Evolutionary conservation across 148 eudicot genomes (phyloP).

Genomic region (Diospyros lotus): DNA sequence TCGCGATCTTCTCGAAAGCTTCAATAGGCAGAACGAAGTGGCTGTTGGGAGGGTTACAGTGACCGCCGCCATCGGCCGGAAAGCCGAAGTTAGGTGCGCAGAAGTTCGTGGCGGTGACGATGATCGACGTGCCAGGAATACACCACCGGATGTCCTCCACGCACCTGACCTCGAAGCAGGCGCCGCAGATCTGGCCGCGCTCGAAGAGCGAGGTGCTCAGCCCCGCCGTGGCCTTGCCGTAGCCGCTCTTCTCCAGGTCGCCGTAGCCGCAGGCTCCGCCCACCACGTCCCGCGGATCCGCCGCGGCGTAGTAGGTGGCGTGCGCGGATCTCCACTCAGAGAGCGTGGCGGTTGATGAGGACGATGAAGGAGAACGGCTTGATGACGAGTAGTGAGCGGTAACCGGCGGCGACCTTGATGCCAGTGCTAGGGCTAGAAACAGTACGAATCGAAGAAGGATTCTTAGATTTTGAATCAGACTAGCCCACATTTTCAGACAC

Average conservation of each 20-base stretch:
- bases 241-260: constrained; percentile 55
- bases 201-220: constrained; percentile 58
- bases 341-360: constrained; percentile 18
- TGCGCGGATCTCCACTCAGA: constrained; percentile 67
- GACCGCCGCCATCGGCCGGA: constrained; percentile 61
- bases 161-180: constrained; percentile 77
- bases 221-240: constrained; percentile 83
- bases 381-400: constrained; percentile 22
- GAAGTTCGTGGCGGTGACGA: constrained; percentile 80
- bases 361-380: constrained; percentile 14
- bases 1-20: constrained; percentile 91
- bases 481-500: constrained; percentile 1
- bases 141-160: constrained; percentile 83
- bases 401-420: background rate
- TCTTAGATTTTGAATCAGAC: constrained; percentile 9
- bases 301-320: constrained; percentile 84
- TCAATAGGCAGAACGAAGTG: constrained; percentile 92
- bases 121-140: constrained; percentile 78
- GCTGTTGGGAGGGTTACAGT: constrained; percentile 68
- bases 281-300: constrained; percentile 65
- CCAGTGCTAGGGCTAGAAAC: background rate
- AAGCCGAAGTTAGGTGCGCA: constrained; percentile 85
- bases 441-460: background rate
- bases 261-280: constrained; percentile 96
- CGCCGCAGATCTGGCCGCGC: constrained; percentile 90